phyloP scores from a whole-genome alignment of 108 stramenopile genomes.

The Schizochytrium sp. region DNA sequence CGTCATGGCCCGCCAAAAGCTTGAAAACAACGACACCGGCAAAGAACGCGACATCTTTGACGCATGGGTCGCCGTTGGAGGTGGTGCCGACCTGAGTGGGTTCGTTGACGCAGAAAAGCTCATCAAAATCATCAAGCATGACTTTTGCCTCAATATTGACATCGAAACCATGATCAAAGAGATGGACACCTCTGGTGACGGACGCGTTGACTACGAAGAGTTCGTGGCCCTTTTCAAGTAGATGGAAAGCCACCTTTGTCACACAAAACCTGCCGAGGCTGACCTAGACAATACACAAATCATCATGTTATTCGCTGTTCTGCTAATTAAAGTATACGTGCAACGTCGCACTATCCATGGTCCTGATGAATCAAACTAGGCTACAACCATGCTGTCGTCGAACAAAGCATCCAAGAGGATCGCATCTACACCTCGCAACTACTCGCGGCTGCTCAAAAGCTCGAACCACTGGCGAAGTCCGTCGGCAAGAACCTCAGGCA shows the following conservation, averaged over 20 bases:
- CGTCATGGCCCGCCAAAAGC: conserved; percentile 11
- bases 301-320: too few relatives aligned
- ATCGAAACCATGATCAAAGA: conserved; percentile 10
- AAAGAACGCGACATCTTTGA: conserved; percentile 5
- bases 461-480: conserved; percentile 95
- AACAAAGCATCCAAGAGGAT: too few relatives aligned
- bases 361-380: too few relatives aligned
- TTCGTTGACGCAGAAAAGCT: not conserved
- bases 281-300: too few relatives aligned
- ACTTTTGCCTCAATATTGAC: conserved; percentile 16
- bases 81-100: not conserved
- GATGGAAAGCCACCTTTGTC: not conserved
- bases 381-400: too few relatives aligned
- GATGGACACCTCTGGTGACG: conserved; percentile 19
- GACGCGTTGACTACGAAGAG: conserved; percentile 23
- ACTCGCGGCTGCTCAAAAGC: too few relatives aligned
- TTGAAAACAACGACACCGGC: not conserved
- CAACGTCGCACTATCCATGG: too few relatives aligned
- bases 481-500: conserved; percentile 92
- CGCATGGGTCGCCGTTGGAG: not conserved
- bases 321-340: too few relatives aligned
- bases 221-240: conserved; percentile 20
- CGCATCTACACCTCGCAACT: too few relatives aligned
- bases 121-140: conserved; percentile 15
- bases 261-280: too few relatives aligned